Conservation (phyloP, 2,329 filamentous ascomycete species). For the Teratosphaeria gauchensis region DNA sequence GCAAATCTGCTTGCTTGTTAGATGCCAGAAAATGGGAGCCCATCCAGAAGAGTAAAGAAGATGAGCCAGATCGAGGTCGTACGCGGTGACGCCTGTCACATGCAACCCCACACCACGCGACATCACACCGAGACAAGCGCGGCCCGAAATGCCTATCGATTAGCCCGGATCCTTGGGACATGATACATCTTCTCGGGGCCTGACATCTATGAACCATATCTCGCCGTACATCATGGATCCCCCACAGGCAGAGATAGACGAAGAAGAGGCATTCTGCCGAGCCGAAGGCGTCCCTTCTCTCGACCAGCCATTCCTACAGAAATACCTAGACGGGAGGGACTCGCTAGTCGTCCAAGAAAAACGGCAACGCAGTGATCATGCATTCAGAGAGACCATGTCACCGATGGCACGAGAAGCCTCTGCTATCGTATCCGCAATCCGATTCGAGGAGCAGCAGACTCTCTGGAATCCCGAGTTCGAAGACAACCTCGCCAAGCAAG, state of each 20-base stretch:
- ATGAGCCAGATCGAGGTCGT: not conserved
- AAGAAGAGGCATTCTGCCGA: slow-evolving; percentile 30
- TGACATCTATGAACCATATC: not conserved
- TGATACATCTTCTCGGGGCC: too few species aligned
- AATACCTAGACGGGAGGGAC: slow-evolving; percentile 68
- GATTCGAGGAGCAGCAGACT: slow-evolving; percentile 62
- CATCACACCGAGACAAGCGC: too few species aligned
- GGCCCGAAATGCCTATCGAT: too few species aligned
- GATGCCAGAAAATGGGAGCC: not conserved
- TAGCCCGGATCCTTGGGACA: too few species aligned
- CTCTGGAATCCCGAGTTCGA: slow-evolving; percentile 70
- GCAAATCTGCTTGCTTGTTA: not conserved
- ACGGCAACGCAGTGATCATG: slow-evolving; percentile 65
- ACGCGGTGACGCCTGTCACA: not conserved
- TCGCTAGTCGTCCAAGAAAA: slow-evolving; percentile 73
- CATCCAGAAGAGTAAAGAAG: not conserved
- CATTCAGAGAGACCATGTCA: slow-evolving; percentile 65
- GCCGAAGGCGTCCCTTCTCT: slow-evolving; percentile 32
- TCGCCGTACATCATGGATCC: not conserved
- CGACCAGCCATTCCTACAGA: slow-evolving; percentile 67
- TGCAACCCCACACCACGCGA: not conserved
- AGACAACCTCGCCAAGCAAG: slow-evolving; percentile 55
- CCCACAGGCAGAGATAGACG: not conserved
- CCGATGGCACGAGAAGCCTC: slow-evolving; percentile 70
- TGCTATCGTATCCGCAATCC: slow-evolving; percentile 69